Evolutionary conservation across 352 stramenopile species (phyloP).

Genomic region (Globisporangium megalacanthum): DNA sequence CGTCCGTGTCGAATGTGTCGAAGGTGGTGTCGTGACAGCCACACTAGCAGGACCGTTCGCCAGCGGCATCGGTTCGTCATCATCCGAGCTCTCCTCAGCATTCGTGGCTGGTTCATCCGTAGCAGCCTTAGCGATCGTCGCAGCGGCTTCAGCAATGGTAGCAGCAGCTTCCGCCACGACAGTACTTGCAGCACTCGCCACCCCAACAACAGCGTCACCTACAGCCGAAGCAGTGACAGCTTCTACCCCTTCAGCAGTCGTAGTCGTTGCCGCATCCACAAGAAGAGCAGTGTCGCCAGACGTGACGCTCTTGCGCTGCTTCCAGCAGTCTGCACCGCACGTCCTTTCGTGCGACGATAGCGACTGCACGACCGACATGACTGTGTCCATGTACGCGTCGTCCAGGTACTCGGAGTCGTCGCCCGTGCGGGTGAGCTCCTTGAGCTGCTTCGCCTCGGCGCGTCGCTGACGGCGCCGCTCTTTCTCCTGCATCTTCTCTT

Average conservation of each 20-base stretch:
- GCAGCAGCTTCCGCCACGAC: neutral
- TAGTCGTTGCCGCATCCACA: too few relatives aligned
- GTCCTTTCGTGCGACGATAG: constrained; percentile 13
- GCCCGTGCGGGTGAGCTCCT: constrained; percentile 31
- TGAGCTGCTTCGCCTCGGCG: constrained; percentile 21
- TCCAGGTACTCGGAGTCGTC: constrained; percentile 72
- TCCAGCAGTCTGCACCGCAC: constrained; percentile 41
- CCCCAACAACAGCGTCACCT: too few relatives aligned
- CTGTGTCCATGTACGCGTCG: constrained; percentile 40
- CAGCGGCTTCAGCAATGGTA: neutral
- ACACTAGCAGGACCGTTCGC: neutral
- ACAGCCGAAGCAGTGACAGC: neutral
- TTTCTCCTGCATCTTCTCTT: constrained; percentile 56
- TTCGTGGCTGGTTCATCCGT: neutral
- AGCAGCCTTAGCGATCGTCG: neutral
- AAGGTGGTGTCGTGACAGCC: neutral
- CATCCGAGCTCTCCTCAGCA: neutral
- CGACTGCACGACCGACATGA: constrained; percentile 20
- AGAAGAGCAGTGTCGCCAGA: neutral
- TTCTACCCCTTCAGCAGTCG: too few relatives aligned
- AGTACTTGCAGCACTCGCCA: neutral
- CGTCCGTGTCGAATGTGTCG: neutral
- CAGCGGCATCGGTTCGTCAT: neutral
- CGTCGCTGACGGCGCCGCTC: constrained; percentile 24
- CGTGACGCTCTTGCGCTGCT: constrained; percentile 9